Evolutionary conservation across 306 rosid genomes (phyloP), one percentile per base, ranked within the genome.

Genomic region (Casuarina cunninghamiana): DNA sequence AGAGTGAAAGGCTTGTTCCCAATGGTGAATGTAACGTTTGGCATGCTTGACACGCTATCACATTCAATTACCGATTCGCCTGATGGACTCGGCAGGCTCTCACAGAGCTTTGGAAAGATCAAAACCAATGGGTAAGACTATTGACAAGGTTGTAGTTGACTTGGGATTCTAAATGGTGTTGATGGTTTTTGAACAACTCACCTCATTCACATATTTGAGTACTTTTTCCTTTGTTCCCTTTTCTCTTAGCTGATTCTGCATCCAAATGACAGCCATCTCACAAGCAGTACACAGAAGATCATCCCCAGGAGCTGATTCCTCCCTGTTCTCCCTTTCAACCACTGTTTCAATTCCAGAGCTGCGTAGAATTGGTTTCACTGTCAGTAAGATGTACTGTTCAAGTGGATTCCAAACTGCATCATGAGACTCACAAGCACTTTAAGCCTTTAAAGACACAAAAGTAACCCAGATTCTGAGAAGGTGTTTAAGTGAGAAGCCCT

Each of bases 81-180:
- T 16, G 83, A 80, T 54, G 98, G 98, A 86, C 93, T 90, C 45
- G 97, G 97, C 77, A 90, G 86, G 87, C 83, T 88, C 73, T 93
- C 87, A 16, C 97, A 93, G 32, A 93, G 83, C 98, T 93, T 84
- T 62, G 43, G 43, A 74, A 62, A 71, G 63, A 73, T 73, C 50
- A 73, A 71, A 76, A 80, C 26, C 37, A 81, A n/a, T 35, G 45
- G 26, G 74, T 38, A 79, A n/a, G 45, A 76, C 48, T 77, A 51
- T 51, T 12, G 8, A 51, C 10, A 71, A 66, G 45, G 48, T 63
- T 43, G 66, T 65, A 12, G 61, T 6, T 26, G 50, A 45, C 68
- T 58, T 63, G 16, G 75, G 54, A 53, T 70, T 82, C 67, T 13
- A 11, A 77, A 62, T 65, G 32, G 55, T 19, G 79, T 5, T 37